Percentiles rank a stretch among this genome's conserved stretches.
Conservation (phyloP, 75 land plant species). For the Ceratopteris richardii region DNA sequence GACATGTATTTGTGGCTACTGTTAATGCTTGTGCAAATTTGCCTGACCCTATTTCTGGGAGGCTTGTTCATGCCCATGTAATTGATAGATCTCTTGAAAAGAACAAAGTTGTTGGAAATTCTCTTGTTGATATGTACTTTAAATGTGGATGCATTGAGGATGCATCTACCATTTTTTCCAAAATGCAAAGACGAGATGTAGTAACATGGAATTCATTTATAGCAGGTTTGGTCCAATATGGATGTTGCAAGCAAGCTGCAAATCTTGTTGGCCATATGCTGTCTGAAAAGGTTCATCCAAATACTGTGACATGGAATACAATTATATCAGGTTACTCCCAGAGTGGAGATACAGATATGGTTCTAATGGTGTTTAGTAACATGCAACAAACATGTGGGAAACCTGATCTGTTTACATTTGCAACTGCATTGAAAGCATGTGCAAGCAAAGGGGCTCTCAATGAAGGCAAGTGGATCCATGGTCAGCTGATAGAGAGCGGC, state of each 20-base stretch:
- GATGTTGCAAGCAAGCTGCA: not conserved
- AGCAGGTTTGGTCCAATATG: not conserved
- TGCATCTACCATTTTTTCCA: slow-evolving; percentile 3
- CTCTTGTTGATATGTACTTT: slow-evolving; percentile 13
- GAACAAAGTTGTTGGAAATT: slow-evolving; percentile 7
- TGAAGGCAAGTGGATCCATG: slow-evolving; percentile 35
- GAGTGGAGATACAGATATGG: slow-evolving; percentile 19
- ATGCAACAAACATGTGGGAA: slow-evolving; percentile 10
- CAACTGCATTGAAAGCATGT: slow-evolving; percentile 30
- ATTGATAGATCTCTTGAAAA: slow-evolving; percentile 11
- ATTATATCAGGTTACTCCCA: slow-evolving; percentile 38
- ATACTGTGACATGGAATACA: slow-evolving; percentile 29
- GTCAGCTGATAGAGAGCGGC: slow-evolving; percentile 25
- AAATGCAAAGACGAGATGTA: slow-evolving; percentile 2
- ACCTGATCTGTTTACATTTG: slow-evolving; percentile 32
- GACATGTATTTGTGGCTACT: slow-evolving; percentile 9
- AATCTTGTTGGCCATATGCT: slow-evolving; percentile 1
- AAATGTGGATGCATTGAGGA: slow-evolving; percentile 5
- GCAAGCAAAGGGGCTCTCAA: slow-evolving; percentile 19
- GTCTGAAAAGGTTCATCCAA: slow-evolving; percentile 6
- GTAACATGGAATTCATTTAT: not conserved
- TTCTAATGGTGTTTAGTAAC: slow-evolving; percentile 21
- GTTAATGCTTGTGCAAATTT: slow-evolving; percentile 9
- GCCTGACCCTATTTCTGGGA: slow-evolving; percentile 8
- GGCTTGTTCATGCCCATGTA: slow-evolving; percentile 31